A percentile compares a stretch with the other conserved stretches of the same genome.
Evolutionary conservation across 139 green algal genomes (phyloP).

Genomic region (Picochlorum sp.): DNA sequence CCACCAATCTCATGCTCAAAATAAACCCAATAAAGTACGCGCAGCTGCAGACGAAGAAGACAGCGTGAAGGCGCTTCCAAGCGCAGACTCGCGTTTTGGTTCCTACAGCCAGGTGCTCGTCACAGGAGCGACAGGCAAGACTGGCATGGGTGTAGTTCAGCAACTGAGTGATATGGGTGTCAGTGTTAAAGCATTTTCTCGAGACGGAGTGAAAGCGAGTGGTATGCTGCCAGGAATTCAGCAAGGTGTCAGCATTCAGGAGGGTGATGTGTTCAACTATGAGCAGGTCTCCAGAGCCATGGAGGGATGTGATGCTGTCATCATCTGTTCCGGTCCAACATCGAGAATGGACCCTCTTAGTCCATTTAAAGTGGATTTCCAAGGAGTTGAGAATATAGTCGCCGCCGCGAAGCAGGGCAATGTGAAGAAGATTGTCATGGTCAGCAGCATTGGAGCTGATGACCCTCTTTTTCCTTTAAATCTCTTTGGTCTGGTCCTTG

Average conservation of each 20-base stretch:
- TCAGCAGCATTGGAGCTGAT: conserved; percentile 63
- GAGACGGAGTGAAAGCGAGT: conserved; percentile 36
- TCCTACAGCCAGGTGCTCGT: conserved; percentile 35
- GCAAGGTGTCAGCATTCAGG: conserved; percentile 27
- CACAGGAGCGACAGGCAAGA: conserved; percentile 49
- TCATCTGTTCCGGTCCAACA: conserved; percentile 55
- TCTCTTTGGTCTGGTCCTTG: conserved; percentile 63
- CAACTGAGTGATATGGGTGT: conserved; percentile 35
- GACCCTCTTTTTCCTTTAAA: conserved; percentile 67
- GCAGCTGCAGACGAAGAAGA: too few species aligned
- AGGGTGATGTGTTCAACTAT: conserved; percentile 52
- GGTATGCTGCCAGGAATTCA: conserved; percentile 19
- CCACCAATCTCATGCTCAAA: too few species aligned
- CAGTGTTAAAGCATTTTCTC: conserved; percentile 45
- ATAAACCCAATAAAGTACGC: too few species aligned
- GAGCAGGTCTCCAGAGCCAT: conserved; percentile 42
- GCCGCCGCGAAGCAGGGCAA: conserved; percentile 38
- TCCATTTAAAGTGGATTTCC: conserved; percentile 61
- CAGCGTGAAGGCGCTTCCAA: too few species aligned
- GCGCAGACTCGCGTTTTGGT: too few species aligned
- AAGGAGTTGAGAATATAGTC: conserved; percentile 69
- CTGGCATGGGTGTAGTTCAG: conserved; percentile 41
- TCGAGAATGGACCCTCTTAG: conserved; percentile 52
- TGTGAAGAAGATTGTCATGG: conserved; percentile 45
- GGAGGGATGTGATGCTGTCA: conserved; percentile 39